Base-by-base conservation (phyloP, 2,329 filamentous ascomycete genomes). In the Diaporthe helianthi region DNA sequence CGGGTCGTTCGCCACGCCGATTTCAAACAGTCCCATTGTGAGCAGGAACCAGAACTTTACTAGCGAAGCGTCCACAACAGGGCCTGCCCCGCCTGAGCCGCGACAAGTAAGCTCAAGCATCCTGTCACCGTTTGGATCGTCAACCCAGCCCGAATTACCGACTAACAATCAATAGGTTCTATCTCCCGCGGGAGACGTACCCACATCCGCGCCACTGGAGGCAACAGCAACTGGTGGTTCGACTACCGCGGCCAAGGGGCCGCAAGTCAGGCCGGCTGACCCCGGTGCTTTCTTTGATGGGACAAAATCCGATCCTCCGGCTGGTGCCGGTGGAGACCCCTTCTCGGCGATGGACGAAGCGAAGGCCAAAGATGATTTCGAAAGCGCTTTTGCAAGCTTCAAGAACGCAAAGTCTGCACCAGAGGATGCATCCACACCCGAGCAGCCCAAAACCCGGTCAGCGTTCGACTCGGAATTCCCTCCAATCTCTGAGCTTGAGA, bases 401-500 rank as follows among this genome's bases (percentile, higher is more conserved):
- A 84, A 84, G 65, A 84, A 81, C 58, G 81, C 84, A 58, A 85
- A 86, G 75, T 79, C 78, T 61, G 41, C 69, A 53, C 84, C 83
- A 71, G 82, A 82, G 65, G 84, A 83, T 69, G 72, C 79, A 6
- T 71, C 76, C 8, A 79, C 73, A 22, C 75, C 79, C 41, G 82
- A 83, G 17, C 76, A 79, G n/a, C 76, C 79, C 46, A 85, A 85
- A 71, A 76, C 81, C 2, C 82, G 82, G 24, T 78, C 86, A 3
- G 83, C 80, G 67, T 92, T 93, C 75, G 86, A 90, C 76, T 86
- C 89, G 26, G 96, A 98, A 77, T 98, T 98, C 77, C 96, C 96
- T 38, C 96, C 95, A 0, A 97, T 98, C 71, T 90, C 91, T n/a
- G 93, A 95, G 77, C 82, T 98, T 69, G 91, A 92, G 71, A 86